Conservation (phyloP, 495 filamentous ascomycete genomes). For the Penicillium roqueforti region DNA sequence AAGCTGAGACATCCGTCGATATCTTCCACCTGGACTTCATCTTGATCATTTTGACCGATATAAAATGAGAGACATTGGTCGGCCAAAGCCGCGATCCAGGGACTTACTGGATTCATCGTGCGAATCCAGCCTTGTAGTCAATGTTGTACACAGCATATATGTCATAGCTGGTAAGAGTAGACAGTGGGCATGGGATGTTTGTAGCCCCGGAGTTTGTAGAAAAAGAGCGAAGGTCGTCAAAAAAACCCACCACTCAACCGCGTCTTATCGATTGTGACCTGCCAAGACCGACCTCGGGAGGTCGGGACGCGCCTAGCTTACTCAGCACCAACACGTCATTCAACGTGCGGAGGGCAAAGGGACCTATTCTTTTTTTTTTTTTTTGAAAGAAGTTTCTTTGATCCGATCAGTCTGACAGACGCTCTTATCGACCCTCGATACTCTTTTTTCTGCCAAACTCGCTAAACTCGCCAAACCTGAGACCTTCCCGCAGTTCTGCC, state of each 20-base stretch:
- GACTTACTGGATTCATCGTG: constrained; percentile 25
- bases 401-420: not conserved
- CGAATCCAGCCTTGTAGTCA: constrained; percentile 1
- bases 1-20: constrained; percentile 41
- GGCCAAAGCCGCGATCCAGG: constrained; percentile 35
- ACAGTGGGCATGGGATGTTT: not conserved
- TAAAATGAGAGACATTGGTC: constrained; percentile 28
- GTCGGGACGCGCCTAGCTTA: constrained; percentile 15
- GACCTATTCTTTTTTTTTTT: constrained; percentile 7
- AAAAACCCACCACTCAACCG: not conserved
- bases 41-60: constrained; percentile 6
- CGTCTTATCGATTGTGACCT: constrained; percentile 16
- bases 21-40: constrained; percentile 29
- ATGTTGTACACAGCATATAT: not conserved
- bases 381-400: not conserved
- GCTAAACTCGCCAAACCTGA: not conserved
- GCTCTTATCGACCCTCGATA: not conserved
- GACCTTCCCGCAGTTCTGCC: not conserved
- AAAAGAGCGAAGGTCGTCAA: not conserved
- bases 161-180: not conserved
- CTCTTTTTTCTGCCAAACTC: not conserved
- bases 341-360: constrained; percentile 21
- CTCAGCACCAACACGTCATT: constrained; percentile 38
- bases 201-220: not conserved
- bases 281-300: too few species aligned